These are phyloP conservation scores for Canariomyces notabilis DNA, from an alignment of 2,329 filamentous ascomycete species.

Conservation along the genomic window DNA sequence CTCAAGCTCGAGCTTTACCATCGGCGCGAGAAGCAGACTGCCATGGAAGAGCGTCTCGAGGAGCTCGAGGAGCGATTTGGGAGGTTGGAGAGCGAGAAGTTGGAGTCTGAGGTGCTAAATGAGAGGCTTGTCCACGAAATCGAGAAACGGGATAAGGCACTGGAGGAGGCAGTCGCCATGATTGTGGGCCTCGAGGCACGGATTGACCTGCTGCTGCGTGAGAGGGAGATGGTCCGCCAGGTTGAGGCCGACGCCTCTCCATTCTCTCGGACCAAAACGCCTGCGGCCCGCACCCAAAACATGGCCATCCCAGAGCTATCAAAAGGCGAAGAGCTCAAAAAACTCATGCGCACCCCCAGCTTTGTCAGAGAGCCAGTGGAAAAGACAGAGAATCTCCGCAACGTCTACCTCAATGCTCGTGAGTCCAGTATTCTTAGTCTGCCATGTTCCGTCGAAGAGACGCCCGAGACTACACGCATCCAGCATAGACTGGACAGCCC, in stretches of 20 bases:
- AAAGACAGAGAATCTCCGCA: slow-evolving; percentile 56
- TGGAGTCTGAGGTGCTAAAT: slow-evolving; percentile 46
- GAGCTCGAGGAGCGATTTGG: slow-evolving; percentile 49
- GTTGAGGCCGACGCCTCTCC: slow-evolving; percentile 42
- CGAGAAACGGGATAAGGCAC: slow-evolving; percentile 63
- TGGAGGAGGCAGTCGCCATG: slow-evolving; percentile 65
- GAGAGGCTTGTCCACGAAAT: slow-evolving; percentile 57
- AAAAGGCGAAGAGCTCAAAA: slow-evolving; percentile 31
- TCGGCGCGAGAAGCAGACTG: slow-evolving; percentile 57
- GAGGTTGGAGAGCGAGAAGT: slow-evolving; percentile 48
- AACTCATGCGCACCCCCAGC: slow-evolving; percentile 56
- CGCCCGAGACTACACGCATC: slow-evolving; percentile 30
- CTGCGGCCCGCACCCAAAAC: slow-evolving; percentile 24
- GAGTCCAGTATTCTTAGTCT: slow-evolving; percentile 45
- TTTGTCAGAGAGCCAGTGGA: slow-evolving; percentile 58
- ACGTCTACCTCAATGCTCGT: slow-evolving; percentile 49
- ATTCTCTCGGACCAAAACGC: slow-evolving; percentile 30
- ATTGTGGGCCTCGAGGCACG: slow-evolving; percentile 61
- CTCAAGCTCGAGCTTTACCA: slow-evolving; percentile 70
- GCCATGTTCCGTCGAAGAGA: slow-evolving; percentile 42
- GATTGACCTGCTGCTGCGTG: slow-evolving; percentile 48
- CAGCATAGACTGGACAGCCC: slow-evolving; percentile 51
- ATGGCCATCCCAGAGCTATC: slow-evolving; percentile 17
- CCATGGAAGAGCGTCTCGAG: slow-evolving; percentile 49
- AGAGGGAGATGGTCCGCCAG: slow-evolving; percentile 49